Percentiles rank a stretch among this genome's conserved stretches.
phyloP scores from a whole-genome alignment of 805 yeast genomes.

The Kuraishia hungarica region DNA sequence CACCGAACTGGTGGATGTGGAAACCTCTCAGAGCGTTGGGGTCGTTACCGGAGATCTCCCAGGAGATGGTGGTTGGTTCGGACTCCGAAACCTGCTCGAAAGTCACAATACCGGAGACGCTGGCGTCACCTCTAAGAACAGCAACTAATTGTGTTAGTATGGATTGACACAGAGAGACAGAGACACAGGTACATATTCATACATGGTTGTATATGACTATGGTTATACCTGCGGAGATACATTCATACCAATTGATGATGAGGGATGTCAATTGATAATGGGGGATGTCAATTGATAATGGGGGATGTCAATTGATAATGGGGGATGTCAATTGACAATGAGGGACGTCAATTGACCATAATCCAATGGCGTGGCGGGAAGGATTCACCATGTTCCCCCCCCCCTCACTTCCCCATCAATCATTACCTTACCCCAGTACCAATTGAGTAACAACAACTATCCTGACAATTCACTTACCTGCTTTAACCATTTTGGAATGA shows the following conservation, averaged over 20 bases:
- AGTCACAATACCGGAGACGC: slow-evolving; percentile 77
- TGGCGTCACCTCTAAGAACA: slow-evolving; percentile 91
- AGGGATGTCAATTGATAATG: no score
- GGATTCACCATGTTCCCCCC: no score
- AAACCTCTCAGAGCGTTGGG: slow-evolving; percentile 89
- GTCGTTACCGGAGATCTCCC: slow-evolving; percentile 85
- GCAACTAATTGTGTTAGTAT: no score
- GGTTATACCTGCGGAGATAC: not conserved
- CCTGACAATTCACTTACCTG: slow-evolving; percentile 34
- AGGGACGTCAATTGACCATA: slow-evolving; percentile 1
- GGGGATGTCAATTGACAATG: slow-evolving; percentile 1
- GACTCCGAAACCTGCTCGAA: slow-evolving; percentile 78
- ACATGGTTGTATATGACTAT: no score
- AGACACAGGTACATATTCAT: no score
- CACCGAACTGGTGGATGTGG: slow-evolving; percentile 98
- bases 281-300: no score
- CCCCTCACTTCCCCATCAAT: no score
- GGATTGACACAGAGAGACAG: no score
- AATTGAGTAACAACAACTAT: no score
- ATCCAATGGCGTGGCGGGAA: no score
- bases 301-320: no score
- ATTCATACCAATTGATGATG: no score
- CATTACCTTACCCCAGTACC: not conserved
- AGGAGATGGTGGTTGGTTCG: slow-evolving; percentile 78
- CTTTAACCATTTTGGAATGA: slow-evolving; percentile 43